A percentile compares a stretch with the other conserved stretches of the same genome.
These are phyloP conservation scores for Vitellaria paradoxa DNA, from an alignment of 179 eudicot genomes.

Conservation along the genomic window DNA sequence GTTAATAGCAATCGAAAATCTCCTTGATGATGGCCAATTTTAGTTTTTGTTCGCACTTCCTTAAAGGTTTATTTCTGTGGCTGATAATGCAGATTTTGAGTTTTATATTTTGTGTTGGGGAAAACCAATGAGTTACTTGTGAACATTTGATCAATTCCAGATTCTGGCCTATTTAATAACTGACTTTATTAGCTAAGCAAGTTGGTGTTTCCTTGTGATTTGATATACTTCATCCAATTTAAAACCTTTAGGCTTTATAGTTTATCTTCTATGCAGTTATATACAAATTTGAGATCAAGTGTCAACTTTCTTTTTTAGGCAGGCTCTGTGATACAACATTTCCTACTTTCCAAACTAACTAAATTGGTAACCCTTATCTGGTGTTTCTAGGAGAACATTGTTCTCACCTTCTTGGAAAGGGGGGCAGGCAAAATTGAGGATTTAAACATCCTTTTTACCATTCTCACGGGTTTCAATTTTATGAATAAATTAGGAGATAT, in stretches of 20 bases:
- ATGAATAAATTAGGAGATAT: too few relatives aligned
- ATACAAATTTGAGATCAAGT: not conserved
- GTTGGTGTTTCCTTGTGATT: not conserved
- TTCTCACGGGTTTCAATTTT: slow-evolving; percentile 1
- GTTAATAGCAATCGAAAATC: not conserved
- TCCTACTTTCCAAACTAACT: not conserved
- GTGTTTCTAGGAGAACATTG: not conserved
- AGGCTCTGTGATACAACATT: not conserved
- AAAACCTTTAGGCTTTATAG: not conserved
- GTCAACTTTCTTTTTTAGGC: slow-evolving; percentile 1
- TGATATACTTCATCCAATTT: not conserved
- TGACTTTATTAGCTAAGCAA: not conserved
- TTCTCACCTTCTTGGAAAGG: not conserved
- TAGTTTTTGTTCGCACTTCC: not conserved
- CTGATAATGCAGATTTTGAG: not conserved
- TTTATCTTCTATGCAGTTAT: not conserved
- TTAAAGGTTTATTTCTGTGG: too few relatives aligned
- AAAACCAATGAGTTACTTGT: not conserved
- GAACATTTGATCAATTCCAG: slow-evolving; percentile 1
- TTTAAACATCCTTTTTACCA: not conserved
- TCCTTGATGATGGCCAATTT: not conserved
- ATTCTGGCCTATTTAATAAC: not conserved
- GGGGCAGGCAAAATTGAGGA: too few relatives aligned
- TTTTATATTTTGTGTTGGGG: not conserved
- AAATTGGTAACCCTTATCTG: not conserved